Evolutionary conservation across 192 early-diverging fungal genomes (phyloP).

Genomic region (Linnemannia schmuckeri): DNA sequence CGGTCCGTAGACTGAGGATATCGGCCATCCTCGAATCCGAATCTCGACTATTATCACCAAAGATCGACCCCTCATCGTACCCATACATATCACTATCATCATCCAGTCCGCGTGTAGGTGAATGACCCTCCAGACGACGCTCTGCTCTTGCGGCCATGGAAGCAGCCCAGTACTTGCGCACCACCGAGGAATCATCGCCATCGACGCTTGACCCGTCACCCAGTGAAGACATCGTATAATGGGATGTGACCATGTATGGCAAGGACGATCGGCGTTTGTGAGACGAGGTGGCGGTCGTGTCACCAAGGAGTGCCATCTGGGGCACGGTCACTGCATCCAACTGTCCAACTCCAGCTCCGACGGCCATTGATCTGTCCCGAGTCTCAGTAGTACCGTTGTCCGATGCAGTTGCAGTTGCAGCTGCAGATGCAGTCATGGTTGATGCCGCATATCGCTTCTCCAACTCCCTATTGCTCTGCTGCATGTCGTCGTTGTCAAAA

Average conservation of each 20-base stretch:
- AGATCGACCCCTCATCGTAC: conserved; percentile 38
- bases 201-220: neutral
- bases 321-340: neutral
- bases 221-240: conserved; percentile 29
- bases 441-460: too few relatives aligned
- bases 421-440: too few relatives aligned
- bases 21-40: conserved; percentile 51
- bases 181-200: conserved; percentile 15
- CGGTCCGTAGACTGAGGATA: conserved; percentile 34
- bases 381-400: neutral
- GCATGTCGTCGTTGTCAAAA: neutral
- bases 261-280: neutral
- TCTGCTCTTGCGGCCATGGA: conserved; percentile 49
- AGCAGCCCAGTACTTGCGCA: conserved; percentile 49
- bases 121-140: conserved; percentile 16
- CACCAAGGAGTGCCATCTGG: neutral
- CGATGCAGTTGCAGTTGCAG: neutral
- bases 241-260: conserved; percentile 1
- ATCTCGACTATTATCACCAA: conserved; percentile 31
- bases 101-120: neutral
- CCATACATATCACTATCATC: neutral
- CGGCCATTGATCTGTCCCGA: neutral
- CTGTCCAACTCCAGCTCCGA: neutral
- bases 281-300: conserved; percentile 2
- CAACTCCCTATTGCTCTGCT: neutral